Evolutionary conservation across 106 monocot species (phyloP).

Genomic region (Amphibolis antarctica): DNA sequence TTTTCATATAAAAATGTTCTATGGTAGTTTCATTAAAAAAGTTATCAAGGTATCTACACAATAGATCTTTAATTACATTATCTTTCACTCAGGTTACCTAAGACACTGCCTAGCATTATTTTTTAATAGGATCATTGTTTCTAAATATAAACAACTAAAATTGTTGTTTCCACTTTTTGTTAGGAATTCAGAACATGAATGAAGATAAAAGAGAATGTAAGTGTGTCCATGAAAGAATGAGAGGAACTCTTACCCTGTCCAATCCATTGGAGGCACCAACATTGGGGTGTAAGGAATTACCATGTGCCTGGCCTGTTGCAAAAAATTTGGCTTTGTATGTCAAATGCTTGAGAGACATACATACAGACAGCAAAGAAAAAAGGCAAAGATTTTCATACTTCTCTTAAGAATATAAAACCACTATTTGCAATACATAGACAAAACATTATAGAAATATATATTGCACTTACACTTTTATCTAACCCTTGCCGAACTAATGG

Average conservation of each 20-base stretch:
- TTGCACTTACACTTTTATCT: constrained; percentile 73
- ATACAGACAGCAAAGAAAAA: background rate
- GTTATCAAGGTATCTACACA: too few relatives aligned
- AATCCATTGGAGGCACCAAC: constrained; percentile 78
- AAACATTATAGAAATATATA: background rate
- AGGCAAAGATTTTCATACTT: background rate
- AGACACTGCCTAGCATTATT: too few relatives aligned
- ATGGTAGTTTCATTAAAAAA: too few relatives aligned
- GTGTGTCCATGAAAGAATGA: background rate
- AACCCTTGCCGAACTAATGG: constrained; percentile 81
- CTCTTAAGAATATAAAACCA: too few relatives aligned
- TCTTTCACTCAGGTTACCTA: too few relatives aligned
- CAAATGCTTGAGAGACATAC: background rate
- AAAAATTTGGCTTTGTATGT: background rate
- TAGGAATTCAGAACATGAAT: background rate
- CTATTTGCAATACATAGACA: too few relatives aligned
- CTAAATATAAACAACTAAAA: too few relatives aligned
- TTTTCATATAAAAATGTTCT: too few relatives aligned
- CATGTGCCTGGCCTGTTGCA: constrained; percentile 77
- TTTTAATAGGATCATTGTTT: too few relatives aligned
- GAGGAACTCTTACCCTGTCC: constrained; percentile 54
- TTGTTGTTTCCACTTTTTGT: too few relatives aligned
- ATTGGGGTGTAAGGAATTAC: constrained; percentile 97
- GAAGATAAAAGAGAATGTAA: background rate
- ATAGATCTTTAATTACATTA: too few relatives aligned